Percentiles rank a stretch among this genome's conserved stretches.
Conservation (phyloP, 306 rosid species). For the Acacia melanoxylon region DNA sequence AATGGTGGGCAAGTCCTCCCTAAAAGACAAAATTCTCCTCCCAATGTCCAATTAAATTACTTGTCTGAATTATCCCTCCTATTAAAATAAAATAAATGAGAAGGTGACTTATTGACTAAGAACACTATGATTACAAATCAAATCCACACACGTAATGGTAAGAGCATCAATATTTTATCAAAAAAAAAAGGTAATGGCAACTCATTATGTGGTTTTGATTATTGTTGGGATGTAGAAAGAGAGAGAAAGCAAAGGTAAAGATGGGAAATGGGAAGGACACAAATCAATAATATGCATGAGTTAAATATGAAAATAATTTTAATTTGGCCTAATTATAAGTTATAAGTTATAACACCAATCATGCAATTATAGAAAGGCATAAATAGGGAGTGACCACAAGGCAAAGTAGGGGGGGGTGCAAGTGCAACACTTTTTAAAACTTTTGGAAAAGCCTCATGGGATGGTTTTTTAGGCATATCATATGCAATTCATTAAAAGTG, state of each 20-base stretch:
- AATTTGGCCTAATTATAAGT: background rate
- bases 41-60: background rate
- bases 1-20: background rate
- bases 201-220: background rate
- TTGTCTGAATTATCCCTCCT: background rate
- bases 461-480: background rate
- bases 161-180: background rate
- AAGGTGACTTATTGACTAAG: background rate
- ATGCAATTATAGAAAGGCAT: conserved; percentile 9
- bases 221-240: too few species aligned
- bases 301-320: background rate
- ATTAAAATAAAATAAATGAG: background rate
- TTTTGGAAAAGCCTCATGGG: background rate
- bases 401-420: background rate
- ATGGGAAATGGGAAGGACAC: background rate
- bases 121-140: too few species aligned
- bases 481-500: conserved; percentile 16
- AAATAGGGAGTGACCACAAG: background rate
- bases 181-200: background rate
- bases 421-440: background rate
- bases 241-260: background rate
- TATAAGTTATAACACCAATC: conserved; percentile 29
- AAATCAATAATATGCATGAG: background rate
- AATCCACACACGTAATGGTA: background rate
- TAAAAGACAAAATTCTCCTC: background rate